Evolutionary conservation across 2,329 filamentous ascomycete genomes (phyloP).

Genomic region (Pseudomassariella vexata): DNA sequence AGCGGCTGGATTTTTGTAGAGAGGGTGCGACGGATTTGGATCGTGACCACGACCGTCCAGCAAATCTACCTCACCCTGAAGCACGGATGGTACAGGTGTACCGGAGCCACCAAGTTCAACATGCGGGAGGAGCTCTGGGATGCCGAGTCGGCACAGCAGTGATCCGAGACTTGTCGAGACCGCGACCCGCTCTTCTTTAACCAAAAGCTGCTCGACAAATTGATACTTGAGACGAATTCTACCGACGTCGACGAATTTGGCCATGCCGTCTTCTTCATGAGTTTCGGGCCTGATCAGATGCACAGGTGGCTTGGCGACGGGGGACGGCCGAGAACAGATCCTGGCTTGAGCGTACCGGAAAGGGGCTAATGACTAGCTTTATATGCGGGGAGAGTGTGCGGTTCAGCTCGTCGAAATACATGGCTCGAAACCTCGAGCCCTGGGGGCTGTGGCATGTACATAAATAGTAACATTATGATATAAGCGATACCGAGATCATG

Average conservation of each 20-base stretch:
- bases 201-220: not conserved
- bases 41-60: slow-evolving; percentile 15
- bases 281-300: too few relatives aligned
- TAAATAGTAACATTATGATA: too few relatives aligned
- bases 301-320: too few relatives aligned
- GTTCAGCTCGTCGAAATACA: too few relatives aligned
- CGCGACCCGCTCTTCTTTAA: not conserved
- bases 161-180: slow-evolving; percentile 6
- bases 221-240: not conserved
- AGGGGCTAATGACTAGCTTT: too few relatives aligned
- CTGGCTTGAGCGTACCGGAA: too few relatives aligned
- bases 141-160: slow-evolving; percentile 17
- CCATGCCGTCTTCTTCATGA: too few relatives aligned
- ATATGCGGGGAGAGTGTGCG: too few relatives aligned
- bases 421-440: too few relatives aligned
- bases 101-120: slow-evolving; percentile 20
- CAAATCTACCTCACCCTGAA: slow-evolving; percentile 20
- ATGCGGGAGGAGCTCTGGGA: slow-evolving; percentile 22
- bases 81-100: slow-evolving; percentile 19
- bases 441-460: too few relatives aligned
- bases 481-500: too few relatives aligned
- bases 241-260: slow-evolving; percentile 3
- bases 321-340: too few relatives aligned
- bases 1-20: slow-evolving; percentile 22
- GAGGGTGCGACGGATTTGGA: slow-evolving; percentile 22